Percentiles rank a stretch among this genome's conserved stretches.
These are phyloP conservation scores for Chenopodium formosanum DNA, from an alignment of 148 eudicot genomes.

Conservation along the genomic window DNA sequence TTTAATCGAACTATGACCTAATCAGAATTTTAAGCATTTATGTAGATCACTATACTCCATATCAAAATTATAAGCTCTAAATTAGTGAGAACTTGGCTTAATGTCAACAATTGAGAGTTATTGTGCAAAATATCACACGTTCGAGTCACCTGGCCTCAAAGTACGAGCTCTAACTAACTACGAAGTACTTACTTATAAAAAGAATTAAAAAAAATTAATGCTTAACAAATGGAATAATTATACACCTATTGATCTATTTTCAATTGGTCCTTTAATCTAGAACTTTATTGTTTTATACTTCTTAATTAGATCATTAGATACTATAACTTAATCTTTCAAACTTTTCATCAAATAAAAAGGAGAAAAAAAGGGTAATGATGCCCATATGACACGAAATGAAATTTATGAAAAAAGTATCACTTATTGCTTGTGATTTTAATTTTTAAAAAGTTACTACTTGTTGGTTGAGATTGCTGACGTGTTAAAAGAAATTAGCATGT, in stretches of 20 bases:
- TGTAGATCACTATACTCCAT: too few species aligned
- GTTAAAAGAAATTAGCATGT: not conserved
- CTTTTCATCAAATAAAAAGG: not conserved
- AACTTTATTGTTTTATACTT: not conserved
- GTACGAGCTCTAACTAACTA: too few species aligned
- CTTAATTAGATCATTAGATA: not conserved
- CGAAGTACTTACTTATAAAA: too few species aligned
- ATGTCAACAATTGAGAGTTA: too few species aligned
- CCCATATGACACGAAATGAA: constrained; percentile 4
- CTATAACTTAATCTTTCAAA: not conserved
- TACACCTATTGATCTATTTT: not conserved
- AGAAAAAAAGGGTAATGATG: not conserved
- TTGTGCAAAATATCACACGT: too few species aligned
- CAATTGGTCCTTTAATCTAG: not conserved
- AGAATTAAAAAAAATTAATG: too few species aligned
- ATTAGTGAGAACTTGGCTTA: too few species aligned
- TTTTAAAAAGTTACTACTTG: not conserved
- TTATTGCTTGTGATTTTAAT: not conserved
- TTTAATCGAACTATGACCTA: too few species aligned
- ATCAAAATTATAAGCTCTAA: too few species aligned
- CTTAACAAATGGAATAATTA: not conserved
- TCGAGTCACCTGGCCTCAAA: too few species aligned
- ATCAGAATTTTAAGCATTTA: too few species aligned
- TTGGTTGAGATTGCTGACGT: not conserved
- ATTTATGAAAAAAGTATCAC: constrained; percentile 2